Conservation (phyloP, 495 filamentous ascomycete species). For the Astrothelium subdiscretum region DNA sequence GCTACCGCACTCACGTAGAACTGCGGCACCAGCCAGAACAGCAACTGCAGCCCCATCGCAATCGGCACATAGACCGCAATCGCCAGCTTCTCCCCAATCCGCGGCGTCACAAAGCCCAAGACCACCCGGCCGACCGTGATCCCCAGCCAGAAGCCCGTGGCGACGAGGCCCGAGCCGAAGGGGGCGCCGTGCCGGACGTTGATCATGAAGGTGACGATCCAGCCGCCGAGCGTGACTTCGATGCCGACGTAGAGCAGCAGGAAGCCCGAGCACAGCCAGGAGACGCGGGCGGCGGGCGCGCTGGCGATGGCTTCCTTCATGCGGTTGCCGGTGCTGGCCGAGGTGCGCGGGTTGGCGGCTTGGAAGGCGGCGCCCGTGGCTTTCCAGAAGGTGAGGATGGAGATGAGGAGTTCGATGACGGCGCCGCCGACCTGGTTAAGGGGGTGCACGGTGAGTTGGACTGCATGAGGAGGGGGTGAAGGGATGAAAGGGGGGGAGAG, state of each 20-base stretch:
- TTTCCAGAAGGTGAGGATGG: constrained; percentile 51
- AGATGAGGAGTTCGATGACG: constrained; percentile 45
- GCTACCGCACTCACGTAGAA: constrained; percentile 62
- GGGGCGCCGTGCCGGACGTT: constrained; percentile 40
- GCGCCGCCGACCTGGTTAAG: constrained; percentile 46
- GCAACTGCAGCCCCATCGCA: constrained; percentile 28
- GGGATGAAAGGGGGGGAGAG: neutral
- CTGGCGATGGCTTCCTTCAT: constrained; percentile 46
- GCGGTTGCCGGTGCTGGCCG: constrained; percentile 35
- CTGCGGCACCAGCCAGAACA: constrained; percentile 55
- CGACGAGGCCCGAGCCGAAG: constrained; percentile 50
- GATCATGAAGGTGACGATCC: constrained; percentile 58
- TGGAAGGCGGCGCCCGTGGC: constrained; percentile 53
- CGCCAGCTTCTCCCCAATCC: constrained; percentile 48
- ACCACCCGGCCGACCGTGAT: constrained; percentile 49
- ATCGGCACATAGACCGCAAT: constrained; percentile 38
- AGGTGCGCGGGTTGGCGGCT: constrained; percentile 31
- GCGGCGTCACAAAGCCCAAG: constrained; percentile 51
- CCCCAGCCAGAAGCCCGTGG: constrained; percentile 57
- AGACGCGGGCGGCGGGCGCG: constrained; percentile 38
- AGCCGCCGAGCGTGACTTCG: constrained; percentile 74
- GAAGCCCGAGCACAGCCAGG: constrained; percentile 69
- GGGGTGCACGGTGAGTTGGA: neutral
- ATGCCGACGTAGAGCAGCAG: constrained; percentile 69
- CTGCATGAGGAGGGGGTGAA: neutral